phyloP scores from a whole-genome alignment of 164 flowering plant genomes.

The Macadamia tetraphylla region DNA sequence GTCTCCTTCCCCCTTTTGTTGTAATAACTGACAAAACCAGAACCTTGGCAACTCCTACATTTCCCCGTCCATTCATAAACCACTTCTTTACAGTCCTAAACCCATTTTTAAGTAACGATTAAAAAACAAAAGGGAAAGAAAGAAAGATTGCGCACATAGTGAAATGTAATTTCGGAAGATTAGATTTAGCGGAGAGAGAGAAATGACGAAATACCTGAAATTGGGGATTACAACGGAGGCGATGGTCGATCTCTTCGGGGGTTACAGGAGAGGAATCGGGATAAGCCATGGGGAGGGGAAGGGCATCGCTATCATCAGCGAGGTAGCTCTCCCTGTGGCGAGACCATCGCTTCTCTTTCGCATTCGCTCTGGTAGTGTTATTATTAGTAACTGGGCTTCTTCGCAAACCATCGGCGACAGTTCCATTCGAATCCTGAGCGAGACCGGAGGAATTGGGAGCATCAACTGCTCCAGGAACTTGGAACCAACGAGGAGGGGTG shows the following conservation, averaged over 20 bases:
- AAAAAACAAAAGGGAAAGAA: not conserved
- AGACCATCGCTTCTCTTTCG: conserved; percentile 70
- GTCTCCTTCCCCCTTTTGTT: conserved; percentile 77
- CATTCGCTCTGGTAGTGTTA: conserved; percentile 36
- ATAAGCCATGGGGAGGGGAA: conserved; percentile 91
- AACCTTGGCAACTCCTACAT: conserved; percentile 92
- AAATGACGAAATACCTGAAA: conserved; percentile 39
- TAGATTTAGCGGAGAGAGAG: not conserved
- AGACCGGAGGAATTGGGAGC: conserved; percentile 13
- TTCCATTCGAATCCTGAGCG: conserved; percentile 16
- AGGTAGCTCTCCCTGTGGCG: conserved; percentile 80
- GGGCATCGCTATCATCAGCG: conserved; percentile 61
- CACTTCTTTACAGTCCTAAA: conserved; percentile 82
- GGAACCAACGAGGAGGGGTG: conserved; percentile 33
- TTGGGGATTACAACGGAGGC: conserved; percentile 64
- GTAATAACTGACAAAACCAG: conserved; percentile 79
- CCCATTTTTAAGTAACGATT: conserved; percentile 1
- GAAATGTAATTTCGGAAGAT: not conserved
- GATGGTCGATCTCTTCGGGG: conserved; percentile 68
- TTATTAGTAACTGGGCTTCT: not conserved
- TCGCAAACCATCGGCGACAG: conserved; percentile 10
- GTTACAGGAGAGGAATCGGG: conserved; percentile 75
- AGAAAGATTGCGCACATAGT: not conserved
- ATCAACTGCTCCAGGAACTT: conserved; percentile 28
- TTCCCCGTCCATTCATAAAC: conserved; percentile 99